phyloP scores from a whole-genome alignment of 2,329 filamentous ascomycete genomes.

The Alternaria tenuissima region DNA sequence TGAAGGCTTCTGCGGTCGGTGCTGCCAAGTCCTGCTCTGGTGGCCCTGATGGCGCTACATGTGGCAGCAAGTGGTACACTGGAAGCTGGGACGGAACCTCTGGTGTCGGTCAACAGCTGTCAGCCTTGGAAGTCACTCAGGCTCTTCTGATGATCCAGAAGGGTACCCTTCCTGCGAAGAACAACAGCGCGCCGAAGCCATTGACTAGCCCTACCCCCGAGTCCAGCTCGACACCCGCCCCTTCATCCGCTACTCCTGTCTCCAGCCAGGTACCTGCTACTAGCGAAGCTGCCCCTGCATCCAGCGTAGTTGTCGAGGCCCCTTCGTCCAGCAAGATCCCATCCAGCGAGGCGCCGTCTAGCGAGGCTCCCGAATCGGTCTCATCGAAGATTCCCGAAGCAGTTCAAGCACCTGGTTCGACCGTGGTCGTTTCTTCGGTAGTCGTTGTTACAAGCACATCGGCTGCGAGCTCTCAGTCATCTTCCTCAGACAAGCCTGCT shows the following conservation, averaged over 20 bases:
- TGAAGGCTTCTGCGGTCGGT: constrained; percentile 53
- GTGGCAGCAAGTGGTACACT: constrained; percentile 57
- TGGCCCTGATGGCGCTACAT: constrained; percentile 50
- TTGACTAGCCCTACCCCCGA: constrained; percentile 22
- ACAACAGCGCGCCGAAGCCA: constrained; percentile 31
- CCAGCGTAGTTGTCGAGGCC: constrained; percentile 1
- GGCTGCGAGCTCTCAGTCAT: constrained; percentile 2
- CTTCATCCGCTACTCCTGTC: background rate
- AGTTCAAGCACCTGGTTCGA: constrained; percentile 3
- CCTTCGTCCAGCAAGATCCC: constrained; percentile 8
- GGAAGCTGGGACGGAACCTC: constrained; percentile 52
- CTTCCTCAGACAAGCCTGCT: constrained; percentile 22
- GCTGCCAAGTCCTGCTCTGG: constrained; percentile 56
- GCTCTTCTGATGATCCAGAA: constrained; percentile 50
- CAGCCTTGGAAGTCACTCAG: constrained; percentile 57
- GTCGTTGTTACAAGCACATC: constrained; percentile 12
- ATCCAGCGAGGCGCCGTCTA: constrained; percentile 10
- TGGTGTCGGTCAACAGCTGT: constrained; percentile 57
- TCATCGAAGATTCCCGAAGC: constrained; percentile 18
- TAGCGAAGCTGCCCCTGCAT: constrained; percentile 8
- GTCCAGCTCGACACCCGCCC: constrained; percentile 25
- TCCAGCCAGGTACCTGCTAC: constrained; percentile 13
- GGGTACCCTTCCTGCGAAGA: constrained; percentile 39
- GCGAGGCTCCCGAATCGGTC: background rate
- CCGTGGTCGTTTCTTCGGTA: background rate